phyloP scores from a whole-genome alignment of 2,329 filamentous ascomycete genomes.

The Ascosphaera acerosa region DNA sequence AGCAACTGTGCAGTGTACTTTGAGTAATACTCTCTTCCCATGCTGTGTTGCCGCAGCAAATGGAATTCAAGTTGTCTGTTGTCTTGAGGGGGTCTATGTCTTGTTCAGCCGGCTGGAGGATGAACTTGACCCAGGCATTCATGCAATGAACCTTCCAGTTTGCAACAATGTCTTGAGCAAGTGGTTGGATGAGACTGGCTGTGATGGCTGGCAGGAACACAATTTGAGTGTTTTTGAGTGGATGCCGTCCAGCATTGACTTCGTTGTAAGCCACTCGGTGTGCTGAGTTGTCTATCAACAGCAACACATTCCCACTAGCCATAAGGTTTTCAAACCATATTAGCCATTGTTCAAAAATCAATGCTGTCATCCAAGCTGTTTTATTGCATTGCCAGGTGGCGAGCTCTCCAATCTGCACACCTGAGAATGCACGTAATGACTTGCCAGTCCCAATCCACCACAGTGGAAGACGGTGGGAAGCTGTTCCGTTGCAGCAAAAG shows the following conservation, averaged over 20 bases:
- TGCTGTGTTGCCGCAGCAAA: background rate
- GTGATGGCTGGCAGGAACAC: background rate
- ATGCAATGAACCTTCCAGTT: background rate
- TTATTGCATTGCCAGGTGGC: background rate
- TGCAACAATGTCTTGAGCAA: background rate
- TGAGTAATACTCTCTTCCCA: background rate
- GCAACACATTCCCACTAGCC: background rate
- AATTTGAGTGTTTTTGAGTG: background rate
- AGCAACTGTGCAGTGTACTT: background rate
- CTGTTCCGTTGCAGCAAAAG: background rate
- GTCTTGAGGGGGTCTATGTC: background rate
- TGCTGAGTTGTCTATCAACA: background rate
- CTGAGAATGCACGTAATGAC: background rate
- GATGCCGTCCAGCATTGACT: background rate
- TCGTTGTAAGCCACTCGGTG: background rate
- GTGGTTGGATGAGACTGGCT: background rate
- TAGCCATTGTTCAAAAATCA: background rate
- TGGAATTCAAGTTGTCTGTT: background rate
- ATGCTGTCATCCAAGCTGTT: background rate
- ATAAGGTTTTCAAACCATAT: background rate
- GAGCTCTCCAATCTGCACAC: background rate
- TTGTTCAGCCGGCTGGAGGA: background rate
- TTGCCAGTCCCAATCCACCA: background rate
- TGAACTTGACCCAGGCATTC: background rate
- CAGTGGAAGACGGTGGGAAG: background rate